Conservation (phyloP, 2,329 filamentous ascomycete genomes). For the Paracamarosporium sp. region DNA sequence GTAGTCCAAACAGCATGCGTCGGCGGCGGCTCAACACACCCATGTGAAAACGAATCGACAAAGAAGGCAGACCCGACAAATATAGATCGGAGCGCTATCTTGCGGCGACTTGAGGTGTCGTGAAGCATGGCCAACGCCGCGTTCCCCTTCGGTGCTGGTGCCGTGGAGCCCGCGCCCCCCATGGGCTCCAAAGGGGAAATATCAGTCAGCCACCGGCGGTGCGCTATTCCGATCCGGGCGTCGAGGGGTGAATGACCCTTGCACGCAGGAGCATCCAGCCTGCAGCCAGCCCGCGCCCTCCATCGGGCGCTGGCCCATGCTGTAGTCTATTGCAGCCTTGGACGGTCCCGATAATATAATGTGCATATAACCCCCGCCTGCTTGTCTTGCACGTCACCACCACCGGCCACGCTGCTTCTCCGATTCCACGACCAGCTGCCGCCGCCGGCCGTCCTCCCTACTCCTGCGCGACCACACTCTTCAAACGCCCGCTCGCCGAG, state of each 20-base stretch:
- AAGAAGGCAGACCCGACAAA: background rate
- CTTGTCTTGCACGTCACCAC: background rate
- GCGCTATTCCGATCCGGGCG: background rate
- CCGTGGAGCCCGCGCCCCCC: background rate
- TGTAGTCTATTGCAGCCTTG: background rate
- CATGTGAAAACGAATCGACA: background rate
- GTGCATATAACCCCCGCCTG: background rate
- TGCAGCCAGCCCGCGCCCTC: background rate
- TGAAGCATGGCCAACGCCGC: background rate
- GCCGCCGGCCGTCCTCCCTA: background rate
- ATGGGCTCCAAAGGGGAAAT: background rate
- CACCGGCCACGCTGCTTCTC: background rate
- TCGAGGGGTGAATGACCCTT: slow-evolving; percentile 5
- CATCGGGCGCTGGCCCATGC: background rate
- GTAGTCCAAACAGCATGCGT: background rate
- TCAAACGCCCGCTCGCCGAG: slow-evolving; percentile 11
- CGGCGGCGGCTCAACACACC: background rate
- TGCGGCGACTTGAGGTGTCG: background rate
- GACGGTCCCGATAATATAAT: background rate
- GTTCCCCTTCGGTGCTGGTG: background rate
- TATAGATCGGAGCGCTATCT: background rate
- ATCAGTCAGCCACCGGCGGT: background rate
- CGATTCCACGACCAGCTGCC: background rate
- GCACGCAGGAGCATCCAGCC: background rate
- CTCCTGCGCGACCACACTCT: slow-evolving; percentile 1